Evolutionary conservation across 169 alveolate genomes (phyloP).

Genomic region (Eimeria praecox): DNA sequence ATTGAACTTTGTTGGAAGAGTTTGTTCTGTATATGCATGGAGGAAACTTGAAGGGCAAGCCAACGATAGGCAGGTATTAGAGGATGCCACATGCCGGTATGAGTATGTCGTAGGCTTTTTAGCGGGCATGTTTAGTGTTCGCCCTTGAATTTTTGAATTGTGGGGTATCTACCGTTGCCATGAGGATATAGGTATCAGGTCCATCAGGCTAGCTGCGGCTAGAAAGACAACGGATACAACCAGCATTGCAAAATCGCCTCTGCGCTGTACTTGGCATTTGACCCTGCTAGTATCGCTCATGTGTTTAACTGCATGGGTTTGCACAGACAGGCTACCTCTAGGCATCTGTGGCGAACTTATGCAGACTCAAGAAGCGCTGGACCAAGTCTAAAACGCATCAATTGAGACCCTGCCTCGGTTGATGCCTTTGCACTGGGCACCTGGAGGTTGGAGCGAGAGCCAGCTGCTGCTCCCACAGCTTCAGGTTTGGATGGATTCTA

Average conservation of each 20-base stretch:
- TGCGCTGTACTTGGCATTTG: background rate
- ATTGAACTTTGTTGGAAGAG: background rate
- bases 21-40: background rate
- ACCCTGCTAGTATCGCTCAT: background rate
- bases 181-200: background rate
- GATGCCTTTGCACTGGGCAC: background rate
- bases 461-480: too few relatives aligned
- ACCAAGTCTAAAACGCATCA: background rate
- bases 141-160: background rate
- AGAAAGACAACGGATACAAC: background rate
- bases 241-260: background rate
- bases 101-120: background rate
- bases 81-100: background rate
- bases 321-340: background rate
- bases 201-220: background rate
- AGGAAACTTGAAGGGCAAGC: background rate
- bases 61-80: background rate
- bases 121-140: background rate
- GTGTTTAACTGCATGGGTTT: background rate
- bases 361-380: background rate
- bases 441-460: too few relatives aligned
- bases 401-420: background rate
- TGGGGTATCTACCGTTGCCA: background rate
- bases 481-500: too few relatives aligned
- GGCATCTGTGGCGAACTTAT: background rate